phyloP scores from a whole-genome alignment of 2,329 filamentous ascomycete genomes.

The Aspergillus luchuensis region DNA sequence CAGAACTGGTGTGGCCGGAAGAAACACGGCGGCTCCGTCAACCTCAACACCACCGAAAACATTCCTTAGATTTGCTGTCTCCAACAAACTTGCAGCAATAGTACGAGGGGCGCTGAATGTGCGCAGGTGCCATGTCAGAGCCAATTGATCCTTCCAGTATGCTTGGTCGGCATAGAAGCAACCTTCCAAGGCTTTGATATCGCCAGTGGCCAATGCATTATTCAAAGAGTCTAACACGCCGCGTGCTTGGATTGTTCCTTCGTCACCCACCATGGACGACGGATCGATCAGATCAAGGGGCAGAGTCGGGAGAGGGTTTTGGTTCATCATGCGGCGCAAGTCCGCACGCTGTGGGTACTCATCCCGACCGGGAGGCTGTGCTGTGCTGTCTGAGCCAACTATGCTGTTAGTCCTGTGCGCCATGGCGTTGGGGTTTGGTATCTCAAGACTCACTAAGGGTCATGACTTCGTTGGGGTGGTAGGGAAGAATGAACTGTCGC shows the following conservation, averaged over 20 bases:
- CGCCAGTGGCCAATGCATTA: conserved; percentile 17
- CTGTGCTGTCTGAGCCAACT: background rate
- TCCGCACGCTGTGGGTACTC: conserved; percentile 21
- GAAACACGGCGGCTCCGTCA: conserved; percentile 18
- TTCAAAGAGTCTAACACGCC: conserved; percentile 15
- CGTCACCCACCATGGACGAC: conserved; percentile 15
- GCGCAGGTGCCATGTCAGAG: conserved; percentile 42
- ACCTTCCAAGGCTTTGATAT: conserved; percentile 24
- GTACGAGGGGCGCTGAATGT: conserved; percentile 30
- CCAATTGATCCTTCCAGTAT: conserved; percentile 44
- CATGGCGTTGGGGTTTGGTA: too few relatives aligned
- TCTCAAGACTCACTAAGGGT: background rate
- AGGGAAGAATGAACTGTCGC: background rate
- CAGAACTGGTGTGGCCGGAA: conserved; percentile 19
- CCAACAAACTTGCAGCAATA: conserved; percentile 26
- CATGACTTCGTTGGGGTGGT: background rate
- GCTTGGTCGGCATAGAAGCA: conserved; percentile 38
- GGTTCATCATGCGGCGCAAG: conserved; percentile 27
- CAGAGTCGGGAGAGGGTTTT: conserved; percentile 29
- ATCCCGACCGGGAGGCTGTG: background rate
- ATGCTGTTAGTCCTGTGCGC: background rate
- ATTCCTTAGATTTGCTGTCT: conserved; percentile 13
- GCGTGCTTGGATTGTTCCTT: conserved; percentile 15
- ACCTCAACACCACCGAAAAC: conserved; percentile 8
- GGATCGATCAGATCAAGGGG: conserved; percentile 15